Percentiles rank a stretch among this genome's conserved stretches.
phyloP scores from a whole-genome alignment of 345 rosid species.

The Cardamine occulta region DNA sequence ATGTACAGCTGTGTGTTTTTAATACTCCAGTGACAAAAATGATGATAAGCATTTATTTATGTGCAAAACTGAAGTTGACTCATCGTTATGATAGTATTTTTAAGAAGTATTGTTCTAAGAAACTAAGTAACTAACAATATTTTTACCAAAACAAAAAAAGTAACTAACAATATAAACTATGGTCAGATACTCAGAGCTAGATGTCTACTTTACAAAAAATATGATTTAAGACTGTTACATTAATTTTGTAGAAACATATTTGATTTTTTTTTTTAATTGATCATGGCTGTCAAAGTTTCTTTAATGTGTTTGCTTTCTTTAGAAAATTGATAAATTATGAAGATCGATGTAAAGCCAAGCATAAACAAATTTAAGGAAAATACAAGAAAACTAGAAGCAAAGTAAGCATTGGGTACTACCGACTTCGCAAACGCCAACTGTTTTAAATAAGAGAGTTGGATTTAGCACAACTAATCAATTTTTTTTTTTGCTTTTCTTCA shows the following conservation, averaged over 20 bases:
- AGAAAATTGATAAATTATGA: conserved; percentile 5
- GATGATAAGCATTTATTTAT: no score
- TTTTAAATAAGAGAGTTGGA: not conserved
- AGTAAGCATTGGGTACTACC: conserved; percentile 5
- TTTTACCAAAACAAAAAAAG: no score
- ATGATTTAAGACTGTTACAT: not conserved
- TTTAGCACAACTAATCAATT: not conserved
- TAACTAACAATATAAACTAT: no score
- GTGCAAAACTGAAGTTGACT: not conserved
- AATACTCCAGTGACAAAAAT: no score
- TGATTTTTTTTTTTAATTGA: not conserved
- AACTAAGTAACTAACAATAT: no score
- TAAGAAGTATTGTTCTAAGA: not conserved
- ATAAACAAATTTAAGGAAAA: not conserved
- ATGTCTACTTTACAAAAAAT: not conserved
- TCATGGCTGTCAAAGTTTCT: conserved; percentile 12
- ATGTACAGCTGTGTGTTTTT: not conserved
- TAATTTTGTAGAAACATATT: not conserved
- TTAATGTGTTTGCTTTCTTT: conserved; percentile 6
- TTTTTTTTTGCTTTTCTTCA: not conserved
- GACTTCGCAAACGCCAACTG: not conserved
- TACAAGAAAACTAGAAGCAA: conserved; percentile 21
- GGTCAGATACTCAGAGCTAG: not conserved
- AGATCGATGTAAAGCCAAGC: conserved; percentile 3
- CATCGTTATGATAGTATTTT: not conserved